These are phyloP conservation scores for Oidiodendron maius DNA, from an alignment of 495 filamentous ascomycete species.

Conservation along the genomic window DNA sequence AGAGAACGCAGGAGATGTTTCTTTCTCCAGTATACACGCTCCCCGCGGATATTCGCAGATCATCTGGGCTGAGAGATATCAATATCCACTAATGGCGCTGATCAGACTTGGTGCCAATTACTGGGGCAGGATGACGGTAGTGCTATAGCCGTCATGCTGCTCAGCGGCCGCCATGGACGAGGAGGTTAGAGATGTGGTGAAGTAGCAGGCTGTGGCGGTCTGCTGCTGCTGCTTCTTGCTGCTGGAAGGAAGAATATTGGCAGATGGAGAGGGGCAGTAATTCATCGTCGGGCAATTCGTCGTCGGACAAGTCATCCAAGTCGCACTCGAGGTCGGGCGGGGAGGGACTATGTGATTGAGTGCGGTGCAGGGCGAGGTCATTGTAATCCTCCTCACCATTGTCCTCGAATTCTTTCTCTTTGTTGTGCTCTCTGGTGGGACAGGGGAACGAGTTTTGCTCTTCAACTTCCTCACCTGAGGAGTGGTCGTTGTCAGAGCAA, in stretches of 20 bases:
- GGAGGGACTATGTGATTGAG: constrained; percentile 54
- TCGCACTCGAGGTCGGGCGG: constrained; percentile 76
- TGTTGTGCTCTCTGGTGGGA: constrained; percentile 19
- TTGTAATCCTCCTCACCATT: constrained; percentile 68
- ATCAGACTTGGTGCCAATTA: constrained; percentile 16
- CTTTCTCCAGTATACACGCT: too few relatives aligned
- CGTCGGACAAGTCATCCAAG: constrained; percentile 53
- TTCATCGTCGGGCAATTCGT: constrained; percentile 65
- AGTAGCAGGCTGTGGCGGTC: constrained; percentile 21
- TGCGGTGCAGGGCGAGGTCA: constrained; percentile 65
- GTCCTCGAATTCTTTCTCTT: constrained; percentile 52
- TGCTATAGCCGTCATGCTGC: constrained; percentile 21
- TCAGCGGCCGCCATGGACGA: constrained; percentile 18
- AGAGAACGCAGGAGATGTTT: too few relatives aligned
- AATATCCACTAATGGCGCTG: constrained; percentile 26
- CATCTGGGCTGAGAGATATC: background rate
- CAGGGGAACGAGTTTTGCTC: constrained; percentile 36
- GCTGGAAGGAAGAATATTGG: constrained; percentile 58
- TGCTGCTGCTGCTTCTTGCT: constrained; percentile 47
- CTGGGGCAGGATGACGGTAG: constrained; percentile 23
- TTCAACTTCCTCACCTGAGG: constrained; percentile 47
- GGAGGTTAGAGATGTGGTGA: constrained; percentile 15
- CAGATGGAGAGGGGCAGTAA: constrained; percentile 83
- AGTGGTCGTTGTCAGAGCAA: constrained; percentile 45
- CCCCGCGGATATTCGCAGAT: too few relatives aligned